Evolutionary conservation across 148 eudicot genomes (phyloP).

Genomic region (Linanthus parryae): DNA sequence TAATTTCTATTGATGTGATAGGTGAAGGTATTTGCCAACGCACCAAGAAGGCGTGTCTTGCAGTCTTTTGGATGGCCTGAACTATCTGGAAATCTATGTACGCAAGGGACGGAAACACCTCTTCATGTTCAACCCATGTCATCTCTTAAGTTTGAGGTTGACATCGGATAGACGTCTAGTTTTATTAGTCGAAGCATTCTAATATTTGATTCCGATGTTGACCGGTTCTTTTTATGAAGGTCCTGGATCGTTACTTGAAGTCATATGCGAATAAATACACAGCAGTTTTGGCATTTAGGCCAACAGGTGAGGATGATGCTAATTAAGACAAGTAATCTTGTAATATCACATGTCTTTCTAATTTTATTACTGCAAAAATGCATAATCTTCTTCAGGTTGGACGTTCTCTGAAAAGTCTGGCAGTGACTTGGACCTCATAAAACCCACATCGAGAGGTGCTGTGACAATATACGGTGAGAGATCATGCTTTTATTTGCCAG

Average conservation of each 20-base stretch:
- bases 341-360: too few species aligned
- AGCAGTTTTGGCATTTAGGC: slow-evolving; percentile 54
- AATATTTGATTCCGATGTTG: background rate
- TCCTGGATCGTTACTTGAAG: slow-evolving; percentile 37
- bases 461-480: slow-evolving; percentile 51
- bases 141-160: slow-evolving; percentile 53
- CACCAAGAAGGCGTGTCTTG: slow-evolving; percentile 48
- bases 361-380: background rate
- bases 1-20: slow-evolving; percentile 7
- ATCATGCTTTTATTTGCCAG: too few species aligned
- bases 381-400: slow-evolving; percentile 40
- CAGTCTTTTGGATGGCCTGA: slow-evolving; percentile 59
- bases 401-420: slow-evolving; percentile 57
- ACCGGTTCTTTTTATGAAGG: slow-evolving; percentile 18
- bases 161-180: slow-evolving; percentile 1
- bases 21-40: slow-evolving; percentile 51
- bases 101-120: slow-evolving; percentile 51
- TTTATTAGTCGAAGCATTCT: slow-evolving; percentile 1
- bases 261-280: slow-evolving; percentile 30
- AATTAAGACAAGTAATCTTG: slow-evolving; percentile 2
- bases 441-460: slow-evolving; percentile 42
- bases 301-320: slow-evolving; percentile 40
- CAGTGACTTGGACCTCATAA: slow-evolving; percentile 42
- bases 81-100: slow-evolving; percentile 41
- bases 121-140: slow-evolving; percentile 63